These are phyloP conservation scores for Phytophthora sojae DNA, from an alignment of 352 stramenopile species.

Conservation along the genomic window DNA sequence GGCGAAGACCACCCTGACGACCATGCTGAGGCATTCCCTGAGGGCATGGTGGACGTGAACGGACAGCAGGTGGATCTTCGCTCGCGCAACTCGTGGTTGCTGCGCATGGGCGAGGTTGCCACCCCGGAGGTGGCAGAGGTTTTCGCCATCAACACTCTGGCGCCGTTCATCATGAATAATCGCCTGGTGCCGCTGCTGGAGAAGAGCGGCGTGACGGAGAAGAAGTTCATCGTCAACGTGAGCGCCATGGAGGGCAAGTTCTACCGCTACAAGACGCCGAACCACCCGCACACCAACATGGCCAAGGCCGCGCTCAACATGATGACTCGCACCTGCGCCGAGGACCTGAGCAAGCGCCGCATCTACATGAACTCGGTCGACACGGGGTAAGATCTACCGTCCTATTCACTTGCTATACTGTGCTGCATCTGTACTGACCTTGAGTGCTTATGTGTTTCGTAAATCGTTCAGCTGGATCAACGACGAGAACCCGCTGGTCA, in stretches of 20 bases:
- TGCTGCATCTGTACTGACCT: slow-evolving; percentile 6
- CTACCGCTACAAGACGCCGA: slow-evolving; percentile 97
- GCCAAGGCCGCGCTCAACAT: slow-evolving; percentile 98
- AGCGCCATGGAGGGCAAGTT: slow-evolving; percentile 99
- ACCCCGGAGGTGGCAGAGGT: slow-evolving; percentile 88
- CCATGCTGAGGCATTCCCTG: slow-evolving; percentile 64
- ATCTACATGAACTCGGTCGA: slow-evolving; percentile 99
- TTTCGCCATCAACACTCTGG: slow-evolving; percentile 96
- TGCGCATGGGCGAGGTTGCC: slow-evolving; percentile 95
- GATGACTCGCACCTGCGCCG: slow-evolving; percentile 97
- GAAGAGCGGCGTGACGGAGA: slow-evolving; percentile 56
- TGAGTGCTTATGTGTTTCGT: background rate
- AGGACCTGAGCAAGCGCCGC: slow-evolving; percentile 93
- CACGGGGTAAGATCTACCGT: slow-evolving; percentile 80
- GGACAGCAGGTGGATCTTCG: slow-evolving; percentile 96
- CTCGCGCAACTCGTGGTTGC: slow-evolving; percentile 95
- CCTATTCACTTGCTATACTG: background rate
- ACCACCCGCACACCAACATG: slow-evolving; percentile 99
- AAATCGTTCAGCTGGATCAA: slow-evolving; percentile 94
- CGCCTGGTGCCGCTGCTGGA: slow-evolving; percentile 92
- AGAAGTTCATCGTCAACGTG: slow-evolving; percentile 97
- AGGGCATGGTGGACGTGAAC: slow-evolving; percentile 94
- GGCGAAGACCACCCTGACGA: slow-evolving; percentile 76
- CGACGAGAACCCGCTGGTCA: slow-evolving; percentile 96
- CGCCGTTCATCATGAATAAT: slow-evolving; percentile 98